Percentiles rank a stretch among this genome's conserved stretches.
Conservation (phyloP, 441 rosid genomes). For the Aquilaria agallochum region DNA sequence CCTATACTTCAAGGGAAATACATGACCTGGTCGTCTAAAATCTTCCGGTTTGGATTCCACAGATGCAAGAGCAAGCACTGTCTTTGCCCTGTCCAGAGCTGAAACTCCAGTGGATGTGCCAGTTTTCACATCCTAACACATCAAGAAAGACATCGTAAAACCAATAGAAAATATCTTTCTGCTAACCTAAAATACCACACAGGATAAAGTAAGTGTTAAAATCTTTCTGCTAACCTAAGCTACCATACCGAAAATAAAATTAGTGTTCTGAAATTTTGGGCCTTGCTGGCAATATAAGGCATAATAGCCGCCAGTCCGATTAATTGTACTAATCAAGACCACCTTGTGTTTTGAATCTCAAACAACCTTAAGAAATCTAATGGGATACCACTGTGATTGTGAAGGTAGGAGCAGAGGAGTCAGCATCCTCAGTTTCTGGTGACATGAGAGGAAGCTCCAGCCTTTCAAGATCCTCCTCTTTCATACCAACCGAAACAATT, state of each 20-base stretch:
- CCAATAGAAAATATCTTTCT: no score
- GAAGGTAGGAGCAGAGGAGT: conserved; percentile 82
- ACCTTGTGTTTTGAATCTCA: background rate
- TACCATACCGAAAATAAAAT: no score
- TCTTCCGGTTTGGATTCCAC: conserved; percentile 51
- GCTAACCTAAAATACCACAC: no score
- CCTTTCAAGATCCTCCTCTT: conserved; percentile 65
- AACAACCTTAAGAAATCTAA: background rate
- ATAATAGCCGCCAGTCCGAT: no score
- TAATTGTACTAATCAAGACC: background rate
- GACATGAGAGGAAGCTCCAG: conserved; percentile 80
- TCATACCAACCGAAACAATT: conserved; percentile 78
- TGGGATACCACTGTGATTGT: conserved; percentile 64
- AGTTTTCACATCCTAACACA: conserved; percentile 55
- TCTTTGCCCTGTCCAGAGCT: conserved; percentile 66
- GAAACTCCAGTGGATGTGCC: conserved; percentile 75
- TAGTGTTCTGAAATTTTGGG: no score
- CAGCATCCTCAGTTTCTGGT: conserved; percentile 70
- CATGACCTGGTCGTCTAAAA: conserved; percentile 88
- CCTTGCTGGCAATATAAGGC: no score
- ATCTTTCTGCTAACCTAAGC: no score
- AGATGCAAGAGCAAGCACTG: conserved; percentile 65
- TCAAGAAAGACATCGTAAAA: background rate
- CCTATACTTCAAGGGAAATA: conserved; percentile 80
- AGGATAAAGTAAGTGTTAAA: no score